Base-by-base conservation (phyloP, 2,329 filamentous ascomycete species). In the Thielaviopsis musarum region DNA sequence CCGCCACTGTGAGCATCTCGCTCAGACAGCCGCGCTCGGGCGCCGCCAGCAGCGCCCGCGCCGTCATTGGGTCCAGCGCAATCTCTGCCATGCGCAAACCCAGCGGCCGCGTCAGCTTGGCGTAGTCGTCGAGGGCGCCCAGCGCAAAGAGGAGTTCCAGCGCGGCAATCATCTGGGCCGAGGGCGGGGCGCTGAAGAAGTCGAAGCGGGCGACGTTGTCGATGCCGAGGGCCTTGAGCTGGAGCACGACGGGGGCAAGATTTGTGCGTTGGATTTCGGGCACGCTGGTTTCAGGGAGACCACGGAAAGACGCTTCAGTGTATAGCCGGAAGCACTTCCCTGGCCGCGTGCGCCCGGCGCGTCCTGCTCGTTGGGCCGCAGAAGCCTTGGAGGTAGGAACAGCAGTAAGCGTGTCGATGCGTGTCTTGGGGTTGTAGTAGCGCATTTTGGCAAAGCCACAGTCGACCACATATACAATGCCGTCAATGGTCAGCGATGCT, bases 321-420 rank as follows among this genome's bases (percentile, higher is more conserved):
- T 94, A 98, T 0, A 98, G 77, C 13, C 91, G 82, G 68, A 91
- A 97, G 70, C 93, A 98, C 72, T 97, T 98, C 1, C 93, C 93
- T 0, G 91, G 82, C 65, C 81, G 87, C 0, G 90, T 95, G 62
- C 93, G 83, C 0, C 93, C 93, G 2, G 93, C 91, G 68, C 93
- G 82, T 10, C 93, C 93, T 1, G 91, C 87, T 61, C 93, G 81
- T 70, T 97, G 93, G 0, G 85, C 87, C n/a, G 91, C 91, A 0
- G 91, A 91, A 5, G 93, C 91, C 72, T 93, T 91, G 3, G 91
- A 96, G 10, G 94, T 79, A 0, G 89, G 81, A 1, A 87, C 87
- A 3, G 84, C 82, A 1, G 88, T 91, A 56, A 98, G 75, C 0
- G 87, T 87, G 65, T 97, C 91, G 65, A 97, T 95, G 13, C 90